phyloP scores from a whole-genome alignment of 1,284 basidiomycete species.

The Papiliotrema flavescens region DNA sequence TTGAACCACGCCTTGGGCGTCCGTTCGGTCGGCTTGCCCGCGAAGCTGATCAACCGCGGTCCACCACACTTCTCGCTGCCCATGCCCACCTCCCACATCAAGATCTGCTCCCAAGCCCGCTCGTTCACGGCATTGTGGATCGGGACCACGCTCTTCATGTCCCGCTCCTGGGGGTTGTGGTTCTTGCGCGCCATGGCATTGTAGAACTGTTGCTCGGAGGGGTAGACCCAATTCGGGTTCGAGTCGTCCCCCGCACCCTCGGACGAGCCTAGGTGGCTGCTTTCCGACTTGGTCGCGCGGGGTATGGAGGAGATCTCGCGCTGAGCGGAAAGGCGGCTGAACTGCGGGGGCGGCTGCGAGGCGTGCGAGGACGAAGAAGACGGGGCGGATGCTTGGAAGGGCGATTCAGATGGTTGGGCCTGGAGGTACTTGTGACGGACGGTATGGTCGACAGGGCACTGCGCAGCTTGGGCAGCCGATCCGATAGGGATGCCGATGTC shows the following conservation, averaged over 20 bases:
- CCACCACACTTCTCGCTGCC: slow-evolving; percentile 80
- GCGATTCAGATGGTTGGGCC: slow-evolving; percentile 33
- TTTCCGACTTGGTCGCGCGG: slow-evolving; percentile 41
- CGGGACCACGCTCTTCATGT: slow-evolving; percentile 95
- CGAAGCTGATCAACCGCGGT: slow-evolving; percentile 48
- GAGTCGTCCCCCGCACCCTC: slow-evolving; percentile 47
- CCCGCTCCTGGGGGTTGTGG: slow-evolving; percentile 67
- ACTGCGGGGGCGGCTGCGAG: no score
- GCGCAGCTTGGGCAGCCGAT: slow-evolving; percentile 43
- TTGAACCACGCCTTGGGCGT: slow-evolving; percentile 80
- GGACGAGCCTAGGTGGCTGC: slow-evolving; percentile 7
- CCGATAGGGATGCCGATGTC: neutral
- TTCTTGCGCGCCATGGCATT: slow-evolving; percentile 92
- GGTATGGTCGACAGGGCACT: slow-evolving; percentile 67
- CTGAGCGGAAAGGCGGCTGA: slow-evolving; percentile 47
- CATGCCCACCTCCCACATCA: slow-evolving; percentile 80
- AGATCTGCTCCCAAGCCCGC: slow-evolving; percentile 84
- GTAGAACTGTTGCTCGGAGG: slow-evolving; percentile 97
- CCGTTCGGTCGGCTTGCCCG: slow-evolving; percentile 52
- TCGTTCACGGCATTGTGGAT: slow-evolving; percentile 99
- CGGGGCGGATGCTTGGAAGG: slow-evolving; percentile 29
- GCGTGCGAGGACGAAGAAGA: slow-evolving; percentile 8
- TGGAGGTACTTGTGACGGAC: slow-evolving; percentile 48
- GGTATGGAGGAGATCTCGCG: slow-evolving; percentile 89
- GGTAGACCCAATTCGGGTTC: slow-evolving; percentile 84